A percentile compares a stretch with the other conserved stretches of the same genome.
Conservation (phyloP, 371 early-diverging fungal genomes). For the Catenaria anguillulae region DNA sequence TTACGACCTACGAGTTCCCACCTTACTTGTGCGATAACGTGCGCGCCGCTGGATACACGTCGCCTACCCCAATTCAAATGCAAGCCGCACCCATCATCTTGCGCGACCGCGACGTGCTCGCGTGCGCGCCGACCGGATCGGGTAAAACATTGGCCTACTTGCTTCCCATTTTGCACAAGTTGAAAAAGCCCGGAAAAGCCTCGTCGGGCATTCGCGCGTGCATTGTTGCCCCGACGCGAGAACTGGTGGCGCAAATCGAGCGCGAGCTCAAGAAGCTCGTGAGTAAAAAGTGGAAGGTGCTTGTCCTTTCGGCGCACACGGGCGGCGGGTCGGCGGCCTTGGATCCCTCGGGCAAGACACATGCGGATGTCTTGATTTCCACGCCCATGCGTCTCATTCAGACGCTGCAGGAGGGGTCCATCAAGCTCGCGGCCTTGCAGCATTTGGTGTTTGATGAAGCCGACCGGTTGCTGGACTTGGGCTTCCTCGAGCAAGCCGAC, state of each 20-base stretch:
- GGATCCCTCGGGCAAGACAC: constrained; percentile 48
- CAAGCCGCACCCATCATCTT: constrained; percentile 73
- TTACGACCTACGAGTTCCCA: constrained; percentile 49
- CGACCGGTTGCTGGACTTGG: constrained; percentile 77
- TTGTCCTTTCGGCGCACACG: constrained; percentile 53
- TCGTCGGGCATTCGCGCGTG: constrained; percentile 69
- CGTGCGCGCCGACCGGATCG: constrained; percentile 91
- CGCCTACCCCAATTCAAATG: constrained; percentile 95
- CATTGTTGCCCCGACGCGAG: constrained; percentile 94
- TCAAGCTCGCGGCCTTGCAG: constrained; percentile 27
- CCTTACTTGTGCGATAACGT: constrained; percentile 51
- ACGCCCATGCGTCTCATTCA: constrained; percentile 83
- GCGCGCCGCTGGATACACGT: constrained; percentile 41
- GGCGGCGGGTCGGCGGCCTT: constrained; percentile 26
- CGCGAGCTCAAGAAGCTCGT: constrained; percentile 7
- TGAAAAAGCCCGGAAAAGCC: constrained; percentile 52
- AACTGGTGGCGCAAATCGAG: constrained; percentile 78
- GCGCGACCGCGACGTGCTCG: constrained; percentile 69
- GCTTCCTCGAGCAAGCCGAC: constrained; percentile 79
- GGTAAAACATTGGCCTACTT: constrained; percentile 97
- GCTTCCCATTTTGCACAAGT: constrained; percentile 54
- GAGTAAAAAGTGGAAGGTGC: constrained; percentile 42
- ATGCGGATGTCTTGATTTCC: constrained; percentile 59
- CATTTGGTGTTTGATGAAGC: constrained; percentile 84
- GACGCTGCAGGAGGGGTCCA: constrained; percentile 49